Evolutionary conservation across 2,329 filamentous ascomycete species (phyloP).

Genomic region (Alternaria conjuncta): DNA sequence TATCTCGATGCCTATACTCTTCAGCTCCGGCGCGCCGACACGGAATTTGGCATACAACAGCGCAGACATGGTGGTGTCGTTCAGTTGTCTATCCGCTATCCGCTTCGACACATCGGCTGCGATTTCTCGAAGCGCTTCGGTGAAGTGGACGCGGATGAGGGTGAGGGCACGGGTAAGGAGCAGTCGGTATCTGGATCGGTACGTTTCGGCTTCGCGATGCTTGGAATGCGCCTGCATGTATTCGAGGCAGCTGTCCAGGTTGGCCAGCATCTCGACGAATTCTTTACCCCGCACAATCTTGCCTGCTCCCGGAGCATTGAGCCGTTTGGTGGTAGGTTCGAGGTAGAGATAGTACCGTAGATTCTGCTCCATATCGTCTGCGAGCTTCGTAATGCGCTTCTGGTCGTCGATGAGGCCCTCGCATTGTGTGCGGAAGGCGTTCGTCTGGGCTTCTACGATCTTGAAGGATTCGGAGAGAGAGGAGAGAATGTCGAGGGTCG

Average conservation of each 20-base stretch:
- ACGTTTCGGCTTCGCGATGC: slow-evolving; percentile 86
- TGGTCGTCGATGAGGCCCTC: slow-evolving; percentile 86
- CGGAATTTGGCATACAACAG: slow-evolving; percentile 75
- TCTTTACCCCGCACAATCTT: slow-evolving; percentile 83
- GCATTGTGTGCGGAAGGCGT: slow-evolving; percentile 91
- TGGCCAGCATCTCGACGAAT: slow-evolving; percentile 86
- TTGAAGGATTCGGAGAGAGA: slow-evolving; percentile 85
- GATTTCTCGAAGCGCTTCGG: slow-evolving; percentile 66
- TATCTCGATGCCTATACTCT: slow-evolving; percentile 70
- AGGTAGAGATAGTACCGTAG: slow-evolving; percentile 95
- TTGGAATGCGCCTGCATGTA: slow-evolving; percentile 88
- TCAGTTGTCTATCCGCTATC: slow-evolving; percentile 70
- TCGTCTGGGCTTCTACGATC: slow-evolving; percentile 86
- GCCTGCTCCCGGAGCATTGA: slow-evolving; percentile 90
- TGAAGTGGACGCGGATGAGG: slow-evolving; percentile 71
- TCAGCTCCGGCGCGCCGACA: slow-evolving; percentile 69
- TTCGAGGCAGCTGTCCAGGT: slow-evolving; percentile 86
- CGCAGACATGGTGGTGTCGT: slow-evolving; percentile 74
- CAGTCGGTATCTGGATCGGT: slow-evolving; percentile 84
- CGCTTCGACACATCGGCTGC: slow-evolving; percentile 67
- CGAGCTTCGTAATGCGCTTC: slow-evolving; percentile 76
- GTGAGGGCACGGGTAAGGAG: slow-evolving; percentile 74
- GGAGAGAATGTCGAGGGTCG: slow-evolving; percentile 76
- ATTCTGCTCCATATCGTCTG: slow-evolving; percentile 84
- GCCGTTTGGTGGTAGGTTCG: slow-evolving; percentile 83